Conservation (phyloP, 495 filamentous ascomycete genomes). For the Tuber magnatum region DNA sequence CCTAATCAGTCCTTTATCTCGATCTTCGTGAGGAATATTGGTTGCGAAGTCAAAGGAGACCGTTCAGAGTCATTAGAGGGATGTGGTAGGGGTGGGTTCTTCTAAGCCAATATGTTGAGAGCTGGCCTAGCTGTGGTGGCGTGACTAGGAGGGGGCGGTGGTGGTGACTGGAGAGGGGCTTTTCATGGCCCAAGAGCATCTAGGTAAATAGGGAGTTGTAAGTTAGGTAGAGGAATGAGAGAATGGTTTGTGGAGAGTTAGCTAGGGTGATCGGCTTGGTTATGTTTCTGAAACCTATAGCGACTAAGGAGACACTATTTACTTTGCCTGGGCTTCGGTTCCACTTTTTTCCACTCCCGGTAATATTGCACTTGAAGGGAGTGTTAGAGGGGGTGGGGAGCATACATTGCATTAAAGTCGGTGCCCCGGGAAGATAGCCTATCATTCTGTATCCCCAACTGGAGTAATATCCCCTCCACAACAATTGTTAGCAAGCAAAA, state of each 20-base stretch:
- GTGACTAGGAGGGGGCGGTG: slow-evolving; percentile 19
- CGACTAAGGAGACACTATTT: not conserved
- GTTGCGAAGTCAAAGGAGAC: not conserved
- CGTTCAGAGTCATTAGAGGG: no score
- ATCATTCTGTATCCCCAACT: no score
- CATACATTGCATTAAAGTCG: no score
- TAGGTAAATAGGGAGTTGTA: slow-evolving; percentile 40
- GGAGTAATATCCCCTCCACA: no score
- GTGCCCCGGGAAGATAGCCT: no score
- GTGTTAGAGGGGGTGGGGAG: no score
- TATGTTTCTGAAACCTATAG: slow-evolving; percentile 23
- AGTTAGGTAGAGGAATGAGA: slow-evolving; percentile 44
- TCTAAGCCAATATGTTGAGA: slow-evolving; percentile 43
- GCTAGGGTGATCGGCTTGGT: slow-evolving; percentile 18
- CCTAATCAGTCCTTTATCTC: slow-evolving; percentile 43
- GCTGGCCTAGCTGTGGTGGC: slow-evolving; percentile 39
- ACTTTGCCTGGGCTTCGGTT: slow-evolving; percentile 1
- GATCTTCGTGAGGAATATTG: slow-evolving; percentile 29
- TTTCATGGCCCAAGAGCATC: no score
- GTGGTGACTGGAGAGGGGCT: no score
- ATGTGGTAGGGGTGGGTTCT: slow-evolving; percentile 31
- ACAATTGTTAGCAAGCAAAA: no score
- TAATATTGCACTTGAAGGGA: not conserved
- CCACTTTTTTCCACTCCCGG: not conserved
- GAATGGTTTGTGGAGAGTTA: slow-evolving; percentile 45